These are phyloP conservation scores for Taphrina deformans DNA, from an alignment of 1,139 yeast species.

Conservation along the genomic window DNA sequence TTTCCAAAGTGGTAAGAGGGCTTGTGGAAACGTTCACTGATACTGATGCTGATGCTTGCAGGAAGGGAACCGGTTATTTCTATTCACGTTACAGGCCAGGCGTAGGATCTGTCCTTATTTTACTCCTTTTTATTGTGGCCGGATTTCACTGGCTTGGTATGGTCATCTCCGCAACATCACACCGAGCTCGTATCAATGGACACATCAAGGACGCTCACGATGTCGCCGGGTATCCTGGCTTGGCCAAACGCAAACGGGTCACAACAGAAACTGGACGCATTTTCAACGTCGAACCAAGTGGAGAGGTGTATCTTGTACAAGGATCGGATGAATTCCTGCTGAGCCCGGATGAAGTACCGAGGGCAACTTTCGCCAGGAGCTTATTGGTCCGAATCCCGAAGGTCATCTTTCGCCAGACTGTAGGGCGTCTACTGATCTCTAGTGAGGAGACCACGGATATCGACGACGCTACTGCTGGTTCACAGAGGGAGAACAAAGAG, in stretches of 20 bases:
- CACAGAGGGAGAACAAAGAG: slow-evolving; percentile 11
- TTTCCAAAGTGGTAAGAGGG: slow-evolving; percentile 74
- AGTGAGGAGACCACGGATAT: slow-evolving; percentile 9
- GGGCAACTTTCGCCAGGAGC: slow-evolving; percentile 59
- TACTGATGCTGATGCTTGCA: background rate
- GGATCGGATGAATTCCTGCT: slow-evolving; percentile 48
- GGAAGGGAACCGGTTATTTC: slow-evolving; percentile 37
- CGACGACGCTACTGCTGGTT: slow-evolving; percentile 8
- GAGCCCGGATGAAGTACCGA: slow-evolving; percentile 46
- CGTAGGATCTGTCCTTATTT: slow-evolving; percentile 53
- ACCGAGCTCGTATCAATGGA: slow-evolving; percentile 57
- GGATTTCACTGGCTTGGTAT: slow-evolving; percentile 62
- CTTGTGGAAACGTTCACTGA: too few relatives aligned
- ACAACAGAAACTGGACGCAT: slow-evolving; percentile 53
- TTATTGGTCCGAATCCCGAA: slow-evolving; percentile 54
- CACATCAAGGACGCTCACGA: slow-evolving; percentile 56
- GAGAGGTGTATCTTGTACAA: slow-evolving; percentile 65
- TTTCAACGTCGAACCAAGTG: slow-evolving; percentile 66
- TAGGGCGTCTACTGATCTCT: slow-evolving; percentile 33
- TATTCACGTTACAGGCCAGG: slow-evolving; percentile 53
- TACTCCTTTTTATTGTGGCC: slow-evolving; percentile 55
- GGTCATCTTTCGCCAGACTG: slow-evolving; percentile 37
- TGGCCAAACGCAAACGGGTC: slow-evolving; percentile 47
- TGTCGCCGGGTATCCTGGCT: slow-evolving; percentile 42
- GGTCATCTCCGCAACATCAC: slow-evolving; percentile 59